Conservation (phyloP, 257 asterid species). For the Vinca minor region DNA sequence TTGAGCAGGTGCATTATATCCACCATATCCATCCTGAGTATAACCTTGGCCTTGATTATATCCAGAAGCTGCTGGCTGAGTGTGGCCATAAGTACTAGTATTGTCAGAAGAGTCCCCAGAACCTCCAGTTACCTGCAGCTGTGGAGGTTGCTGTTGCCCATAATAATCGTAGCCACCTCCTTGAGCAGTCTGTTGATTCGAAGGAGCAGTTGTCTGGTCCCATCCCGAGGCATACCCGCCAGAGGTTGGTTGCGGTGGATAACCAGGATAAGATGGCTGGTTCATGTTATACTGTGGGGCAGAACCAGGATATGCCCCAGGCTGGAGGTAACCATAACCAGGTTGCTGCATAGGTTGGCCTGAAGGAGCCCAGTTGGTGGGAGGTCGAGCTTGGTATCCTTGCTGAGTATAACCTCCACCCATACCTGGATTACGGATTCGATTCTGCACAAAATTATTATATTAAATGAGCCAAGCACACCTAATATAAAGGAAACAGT, state of each 20-base stretch:
- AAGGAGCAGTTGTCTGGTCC: slow-evolving; percentile 65
- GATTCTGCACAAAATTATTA: slow-evolving; percentile 66
- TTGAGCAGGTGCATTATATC: slow-evolving; percentile 51
- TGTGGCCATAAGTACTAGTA: slow-evolving; percentile 30
- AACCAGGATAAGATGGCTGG: slow-evolving; percentile 58
- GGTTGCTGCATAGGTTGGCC: slow-evolving; percentile 70
- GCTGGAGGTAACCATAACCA: slow-evolving; percentile 68
- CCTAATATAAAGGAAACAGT: not conserved
- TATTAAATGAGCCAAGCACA: slow-evolving; percentile 37
- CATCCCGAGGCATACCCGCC: slow-evolving; percentile 72
- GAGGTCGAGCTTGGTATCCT: slow-evolving; percentile 83
- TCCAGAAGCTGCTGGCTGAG: slow-evolving; percentile 41
- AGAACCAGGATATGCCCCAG: slow-evolving; percentile 66
- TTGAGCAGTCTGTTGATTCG: slow-evolving; percentile 54
- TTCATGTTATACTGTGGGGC: slow-evolving; percentile 54
- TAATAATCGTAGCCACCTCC: slow-evolving; percentile 74
- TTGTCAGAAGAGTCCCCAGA: slow-evolving; percentile 44
- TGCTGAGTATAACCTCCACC: slow-evolving; percentile 73
- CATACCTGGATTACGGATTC: slow-evolving; percentile 61
- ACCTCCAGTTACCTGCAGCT: slow-evolving; percentile 45
- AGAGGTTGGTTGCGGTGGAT: slow-evolving; percentile 59
- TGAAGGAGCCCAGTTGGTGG: slow-evolving; percentile 62
- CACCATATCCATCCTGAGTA: slow-evolving; percentile 65
- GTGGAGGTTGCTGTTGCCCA: slow-evolving; percentile 63
- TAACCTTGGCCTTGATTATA: slow-evolving; percentile 77